These are phyloP conservation scores for Colletotrichum sp. DNA, from an alignment of 2,329 filamentous ascomycete species.

Conservation along the genomic window DNA sequence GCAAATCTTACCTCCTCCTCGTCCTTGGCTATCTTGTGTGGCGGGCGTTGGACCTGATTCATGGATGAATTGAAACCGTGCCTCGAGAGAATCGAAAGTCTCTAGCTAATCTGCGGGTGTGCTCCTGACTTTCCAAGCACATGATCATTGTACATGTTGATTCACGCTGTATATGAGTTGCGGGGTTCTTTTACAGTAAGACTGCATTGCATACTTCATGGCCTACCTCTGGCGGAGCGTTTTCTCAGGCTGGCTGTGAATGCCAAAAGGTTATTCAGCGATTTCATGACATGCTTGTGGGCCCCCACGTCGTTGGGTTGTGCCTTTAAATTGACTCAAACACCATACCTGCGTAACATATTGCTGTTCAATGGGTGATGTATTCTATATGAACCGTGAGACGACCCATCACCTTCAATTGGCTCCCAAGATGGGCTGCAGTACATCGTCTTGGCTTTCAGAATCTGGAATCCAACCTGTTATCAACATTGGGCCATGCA, in stretches of 20 bases:
- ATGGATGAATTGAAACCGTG: background rate
- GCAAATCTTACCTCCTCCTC: background rate
- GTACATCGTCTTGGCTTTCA: background rate
- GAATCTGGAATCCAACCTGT: background rate
- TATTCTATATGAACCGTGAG: background rate
- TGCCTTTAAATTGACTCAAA: background rate
- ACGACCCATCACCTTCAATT: background rate
- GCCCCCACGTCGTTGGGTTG: background rate
- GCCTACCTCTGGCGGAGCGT: background rate
- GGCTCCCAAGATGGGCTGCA: background rate
- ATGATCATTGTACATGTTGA: background rate
- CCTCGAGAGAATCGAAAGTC: background rate
- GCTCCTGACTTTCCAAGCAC: background rate
- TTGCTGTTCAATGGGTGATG: background rate
- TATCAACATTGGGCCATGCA: background rate
- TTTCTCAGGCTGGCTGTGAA: background rate
- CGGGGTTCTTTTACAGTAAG: background rate
- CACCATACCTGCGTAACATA: background rate
- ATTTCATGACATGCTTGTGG: background rate
- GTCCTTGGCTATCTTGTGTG: background rate
- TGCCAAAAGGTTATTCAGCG: background rate
- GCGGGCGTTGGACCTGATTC: background rate
- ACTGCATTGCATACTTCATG: background rate
- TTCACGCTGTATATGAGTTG: background rate
- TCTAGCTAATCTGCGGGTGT: background rate